Evolutionary conservation across 1,284 basidiomycete species (phyloP).

Genomic region (Thecaphora frezii): DNA sequence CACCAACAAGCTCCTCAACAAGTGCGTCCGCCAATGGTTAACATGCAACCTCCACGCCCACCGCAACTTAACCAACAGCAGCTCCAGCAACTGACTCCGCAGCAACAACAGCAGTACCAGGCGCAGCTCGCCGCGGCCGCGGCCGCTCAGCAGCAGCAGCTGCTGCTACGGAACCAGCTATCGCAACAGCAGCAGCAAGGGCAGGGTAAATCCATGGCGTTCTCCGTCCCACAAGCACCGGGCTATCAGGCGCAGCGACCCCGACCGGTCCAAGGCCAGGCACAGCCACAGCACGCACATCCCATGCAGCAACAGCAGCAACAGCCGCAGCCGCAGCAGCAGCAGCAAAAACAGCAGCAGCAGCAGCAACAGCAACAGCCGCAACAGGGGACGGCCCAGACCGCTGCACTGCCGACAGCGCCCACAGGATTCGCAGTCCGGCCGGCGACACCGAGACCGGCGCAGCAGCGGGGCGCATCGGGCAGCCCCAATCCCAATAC

Average conservation of each 20-base stretch:
- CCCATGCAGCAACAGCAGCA: conserved; percentile 10
- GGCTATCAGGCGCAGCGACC: conserved; percentile 14
- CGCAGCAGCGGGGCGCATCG: background rate
- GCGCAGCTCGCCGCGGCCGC: conserved; percentile 26
- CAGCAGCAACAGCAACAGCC: conserved; percentile 32
- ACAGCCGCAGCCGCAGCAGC: conserved; percentile 20
- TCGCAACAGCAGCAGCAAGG: conserved; percentile 27
- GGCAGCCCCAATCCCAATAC: background rate
- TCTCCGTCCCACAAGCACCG: conserved; percentile 22
- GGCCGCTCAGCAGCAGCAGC: conserved; percentile 34
- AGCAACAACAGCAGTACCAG: conserved; percentile 36
- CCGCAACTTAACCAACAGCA: conserved; percentile 10
- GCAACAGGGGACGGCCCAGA: too few relatives aligned
- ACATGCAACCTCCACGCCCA: background rate
- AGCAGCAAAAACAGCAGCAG: conserved; percentile 33
- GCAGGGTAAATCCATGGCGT: conserved; percentile 4
- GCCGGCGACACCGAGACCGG: too few relatives aligned
- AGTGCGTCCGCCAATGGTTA: background rate
- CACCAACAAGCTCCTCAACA: conserved; percentile 9
- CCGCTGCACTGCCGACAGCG: too few relatives aligned
- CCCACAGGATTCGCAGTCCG: too few relatives aligned
- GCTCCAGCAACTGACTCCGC: conserved; percentile 20
- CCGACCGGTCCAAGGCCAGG: conserved; percentile 2
- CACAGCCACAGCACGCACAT: conserved; percentile 5
- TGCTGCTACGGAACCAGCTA: conserved; percentile 21